A percentile compares a stretch with the other conserved stretches of the same genome.
phyloP scores from a whole-genome alignment of 176 grass and related monocot genomes.

The Triticum monococcum region DNA sequence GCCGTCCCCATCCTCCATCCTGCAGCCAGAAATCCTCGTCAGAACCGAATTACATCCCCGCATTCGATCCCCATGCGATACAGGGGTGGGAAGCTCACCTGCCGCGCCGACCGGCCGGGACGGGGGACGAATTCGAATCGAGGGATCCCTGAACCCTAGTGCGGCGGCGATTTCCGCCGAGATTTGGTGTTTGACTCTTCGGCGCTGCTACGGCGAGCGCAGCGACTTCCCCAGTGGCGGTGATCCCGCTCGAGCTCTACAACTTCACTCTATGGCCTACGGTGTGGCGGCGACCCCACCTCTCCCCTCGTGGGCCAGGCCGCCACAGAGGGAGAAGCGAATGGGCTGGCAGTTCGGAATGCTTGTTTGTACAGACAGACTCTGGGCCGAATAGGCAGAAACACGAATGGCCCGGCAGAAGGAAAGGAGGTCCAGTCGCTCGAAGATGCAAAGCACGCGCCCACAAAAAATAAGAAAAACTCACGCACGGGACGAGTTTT shows the following conservation, averaged over 20 bases:
- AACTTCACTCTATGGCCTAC: neutral
- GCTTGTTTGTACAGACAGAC: too few species aligned
- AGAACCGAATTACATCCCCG: neutral
- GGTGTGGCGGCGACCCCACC: neutral
- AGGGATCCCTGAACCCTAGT: slow-evolving; percentile 21
- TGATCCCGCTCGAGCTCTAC: neutral
- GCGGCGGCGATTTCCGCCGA: neutral
- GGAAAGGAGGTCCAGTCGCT: too few species aligned
- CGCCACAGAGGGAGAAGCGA: too few species aligned
- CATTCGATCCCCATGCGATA: too few species aligned
- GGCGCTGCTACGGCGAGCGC: neutral
- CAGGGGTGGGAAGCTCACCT: neutral
- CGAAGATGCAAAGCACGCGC: too few species aligned
- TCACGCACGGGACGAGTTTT: too few species aligned
- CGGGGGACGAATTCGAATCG: neutral
- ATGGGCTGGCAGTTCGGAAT: too few species aligned
- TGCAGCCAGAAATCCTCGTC: neutral
- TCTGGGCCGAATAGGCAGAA: neutral
- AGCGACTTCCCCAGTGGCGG: neutral
- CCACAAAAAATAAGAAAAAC: too few species aligned
- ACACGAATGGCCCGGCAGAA: neutral
- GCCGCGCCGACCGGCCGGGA: neutral
- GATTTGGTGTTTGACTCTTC: neutral
- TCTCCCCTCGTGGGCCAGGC: neutral
- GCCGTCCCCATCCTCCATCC: slow-evolving; percentile 31